Conservation (phyloP, 257 asterid species). For the Solanum paucissectum region DNA sequence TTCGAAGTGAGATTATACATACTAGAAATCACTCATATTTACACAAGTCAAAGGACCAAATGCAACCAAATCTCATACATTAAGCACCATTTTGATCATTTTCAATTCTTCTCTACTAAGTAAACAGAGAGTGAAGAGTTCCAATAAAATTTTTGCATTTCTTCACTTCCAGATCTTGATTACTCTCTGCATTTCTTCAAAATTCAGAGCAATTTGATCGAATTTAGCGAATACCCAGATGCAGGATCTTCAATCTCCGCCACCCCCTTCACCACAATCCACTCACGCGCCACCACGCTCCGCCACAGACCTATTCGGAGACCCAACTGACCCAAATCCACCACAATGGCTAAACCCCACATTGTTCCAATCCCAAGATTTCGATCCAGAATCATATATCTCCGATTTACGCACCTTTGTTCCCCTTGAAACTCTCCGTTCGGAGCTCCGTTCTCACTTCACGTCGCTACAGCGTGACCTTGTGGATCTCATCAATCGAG, state of each 20-base stretch:
- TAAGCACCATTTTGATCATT: neutral
- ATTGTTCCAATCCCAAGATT: conserved; percentile 54
- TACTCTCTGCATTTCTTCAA: neutral
- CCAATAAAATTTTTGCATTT: neutral
- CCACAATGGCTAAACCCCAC: conserved; percentile 72
- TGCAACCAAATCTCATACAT: neutral
- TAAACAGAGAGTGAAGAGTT: neutral
- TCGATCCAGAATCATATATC: conserved; percentile 83
- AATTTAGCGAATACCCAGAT: neutral
- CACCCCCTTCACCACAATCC: neutral
- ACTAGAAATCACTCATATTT: neutral
- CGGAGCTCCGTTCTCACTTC: conserved; percentile 74
- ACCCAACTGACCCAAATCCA: conserved; percentile 72
- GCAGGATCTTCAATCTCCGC: conserved; percentile 46
- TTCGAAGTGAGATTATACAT: neutral
- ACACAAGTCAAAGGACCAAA: neutral
- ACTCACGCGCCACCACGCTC: conserved; percentile 44
- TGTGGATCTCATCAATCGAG: conserved; percentile 87
- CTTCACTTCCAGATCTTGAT: neutral
- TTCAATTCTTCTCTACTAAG: neutral
- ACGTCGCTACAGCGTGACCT: conserved; percentile 64
- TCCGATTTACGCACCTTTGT: conserved; percentile 94
- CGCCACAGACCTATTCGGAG: conserved; percentile 82
- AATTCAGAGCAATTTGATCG: neutral
- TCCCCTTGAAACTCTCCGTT: conserved; percentile 81